Evolutionary conservation across 805 yeast genomes (phyloP).

Genomic region (Saccharomycopsis babjevae): DNA sequence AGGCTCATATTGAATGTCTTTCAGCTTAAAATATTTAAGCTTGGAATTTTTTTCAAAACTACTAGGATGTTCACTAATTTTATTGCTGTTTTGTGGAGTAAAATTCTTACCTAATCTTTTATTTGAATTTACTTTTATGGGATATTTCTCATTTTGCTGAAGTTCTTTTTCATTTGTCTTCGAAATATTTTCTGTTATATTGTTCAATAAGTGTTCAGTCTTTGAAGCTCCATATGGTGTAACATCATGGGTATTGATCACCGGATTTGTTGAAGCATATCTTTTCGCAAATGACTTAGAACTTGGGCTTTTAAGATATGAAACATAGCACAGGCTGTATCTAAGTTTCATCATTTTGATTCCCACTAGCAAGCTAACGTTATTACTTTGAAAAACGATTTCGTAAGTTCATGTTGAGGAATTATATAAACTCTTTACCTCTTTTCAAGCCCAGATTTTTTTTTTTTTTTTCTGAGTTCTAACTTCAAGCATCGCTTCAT

Average conservation of each 20-base stretch:
- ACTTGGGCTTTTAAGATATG: background rate
- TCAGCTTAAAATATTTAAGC: background rate
- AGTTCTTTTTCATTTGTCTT: background rate
- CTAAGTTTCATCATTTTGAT: background rate
- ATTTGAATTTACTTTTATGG: background rate
- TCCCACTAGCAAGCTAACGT: background rate
- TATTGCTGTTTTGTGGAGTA: background rate
- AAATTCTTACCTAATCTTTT: background rate
- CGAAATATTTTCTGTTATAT: background rate
- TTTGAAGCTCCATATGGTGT: background rate
- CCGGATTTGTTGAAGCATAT: background rate
- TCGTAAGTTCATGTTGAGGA: too few relatives aligned
- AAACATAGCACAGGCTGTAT: background rate
- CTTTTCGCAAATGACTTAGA: background rate
- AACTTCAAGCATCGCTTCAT: too few relatives aligned
- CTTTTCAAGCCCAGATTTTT: too few relatives aligned
- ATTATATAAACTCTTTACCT: too few relatives aligned
- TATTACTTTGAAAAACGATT: too few relatives aligned
- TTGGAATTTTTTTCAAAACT: background rate
- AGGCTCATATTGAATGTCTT: constrained; percentile 1
- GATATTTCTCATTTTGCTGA: background rate
- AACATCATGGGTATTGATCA: background rate
- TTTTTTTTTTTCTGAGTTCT: too few relatives aligned
- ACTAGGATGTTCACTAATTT: background rate
- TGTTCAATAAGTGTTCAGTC: background rate